Base-by-base conservation (phyloP, 1,284 basidiomycete species). In the Malassezia caprae region DNA sequence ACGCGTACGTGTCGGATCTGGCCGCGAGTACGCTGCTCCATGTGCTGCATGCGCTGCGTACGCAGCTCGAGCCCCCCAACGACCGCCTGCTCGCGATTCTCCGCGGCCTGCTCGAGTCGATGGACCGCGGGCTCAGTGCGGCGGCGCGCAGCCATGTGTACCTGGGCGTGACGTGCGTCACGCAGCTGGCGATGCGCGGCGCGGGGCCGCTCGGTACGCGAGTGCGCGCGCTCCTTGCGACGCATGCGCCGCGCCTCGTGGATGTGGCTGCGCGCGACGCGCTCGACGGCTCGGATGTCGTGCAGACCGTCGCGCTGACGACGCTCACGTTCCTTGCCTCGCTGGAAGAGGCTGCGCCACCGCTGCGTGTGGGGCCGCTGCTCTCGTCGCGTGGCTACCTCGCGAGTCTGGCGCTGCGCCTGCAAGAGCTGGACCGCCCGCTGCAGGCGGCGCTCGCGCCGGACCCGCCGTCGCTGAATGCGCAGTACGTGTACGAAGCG, bases 131-230 rank as follows among this genome's bases (percentile, higher is more conserved):
- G 53, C 85, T 84, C 4, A 81, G 85, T n/a, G 88, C 90, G 65
- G 78, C 87, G 46, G 85, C 90, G n/a, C 84, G 91, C n/a, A 91
- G 91, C 11, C 96, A 96, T 73, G 78, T 96, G n/a, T 96, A 94
- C 75, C 27, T 51, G 24, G 21, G 17, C 26, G 31, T 48, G 32
- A 32, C 34, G 19, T 48, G 46, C 23, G 87, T 89, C 7, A 80
- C 87, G 2, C 78, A 96, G 51, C 83, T 89, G 76, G 91, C 93
- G 73, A 91, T 88, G 73, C 78, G 94, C 34, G 30, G 39, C 54
- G 64, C 62, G 15, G 57, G 31, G 24, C 58, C 54, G 64, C 63
- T 59, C 6, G 67, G 62, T 4, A 60, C 75, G 8, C 82, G 83
- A 1, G 84, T 83, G 8, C 56, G 56, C 26, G 54, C 76, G 86